These are phyloP conservation scores for Xerocomellus amylosporus DNA, from an alignment of 768 basidiomycete species.

Conservation along the genomic window DNA sequence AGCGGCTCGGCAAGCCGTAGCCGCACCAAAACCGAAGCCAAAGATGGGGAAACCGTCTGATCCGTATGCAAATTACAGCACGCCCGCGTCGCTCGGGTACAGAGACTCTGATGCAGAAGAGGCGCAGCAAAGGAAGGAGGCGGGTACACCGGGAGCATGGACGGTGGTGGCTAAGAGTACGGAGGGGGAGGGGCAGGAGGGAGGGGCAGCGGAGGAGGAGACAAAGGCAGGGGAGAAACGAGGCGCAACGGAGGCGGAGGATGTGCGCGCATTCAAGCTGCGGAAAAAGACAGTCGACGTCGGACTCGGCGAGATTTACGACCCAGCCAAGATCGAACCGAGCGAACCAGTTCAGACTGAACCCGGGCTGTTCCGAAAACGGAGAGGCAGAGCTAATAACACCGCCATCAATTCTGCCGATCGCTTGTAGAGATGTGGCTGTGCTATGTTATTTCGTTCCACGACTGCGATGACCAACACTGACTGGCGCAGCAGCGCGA, in stretches of 20 bases:
- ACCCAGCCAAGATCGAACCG: conserved; percentile 49
- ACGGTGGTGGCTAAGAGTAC: conserved; percentile 46
- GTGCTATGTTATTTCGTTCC: not conserved
- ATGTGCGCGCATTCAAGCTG: conserved; percentile 59
- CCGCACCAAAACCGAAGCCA: conserved; percentile 32
- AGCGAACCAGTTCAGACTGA: conserved; percentile 9
- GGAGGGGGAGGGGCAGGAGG: conserved; percentile 21
- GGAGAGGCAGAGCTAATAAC: conserved; percentile 2
- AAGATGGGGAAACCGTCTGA: conserved; percentile 56
- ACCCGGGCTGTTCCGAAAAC: conserved; percentile 20
- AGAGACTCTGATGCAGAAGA: conserved; percentile 76
- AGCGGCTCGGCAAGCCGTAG: conserved; percentile 8
- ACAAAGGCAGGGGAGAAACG: conserved; percentile 43
- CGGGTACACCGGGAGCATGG: conserved; percentile 81
- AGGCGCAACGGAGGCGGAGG: conserved; percentile 38
- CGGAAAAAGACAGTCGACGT: conserved; percentile 56
- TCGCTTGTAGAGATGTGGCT: not conserved
- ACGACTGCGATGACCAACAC: not conserved
- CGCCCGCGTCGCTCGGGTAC: conserved; percentile 80
- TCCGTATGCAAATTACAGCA: conserved; percentile 82
- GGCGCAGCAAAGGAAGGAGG: conserved; percentile 52
- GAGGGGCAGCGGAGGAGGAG: conserved; percentile 36
- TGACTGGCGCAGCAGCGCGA: not conserved
- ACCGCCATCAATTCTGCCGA: not conserved
- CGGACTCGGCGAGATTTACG: conserved; percentile 78